A percentile compares a stretch with the other conserved stretches of the same genome.
phyloP scores from a whole-genome alignment of 257 asterid species.

The Coffea eugenioides region DNA sequence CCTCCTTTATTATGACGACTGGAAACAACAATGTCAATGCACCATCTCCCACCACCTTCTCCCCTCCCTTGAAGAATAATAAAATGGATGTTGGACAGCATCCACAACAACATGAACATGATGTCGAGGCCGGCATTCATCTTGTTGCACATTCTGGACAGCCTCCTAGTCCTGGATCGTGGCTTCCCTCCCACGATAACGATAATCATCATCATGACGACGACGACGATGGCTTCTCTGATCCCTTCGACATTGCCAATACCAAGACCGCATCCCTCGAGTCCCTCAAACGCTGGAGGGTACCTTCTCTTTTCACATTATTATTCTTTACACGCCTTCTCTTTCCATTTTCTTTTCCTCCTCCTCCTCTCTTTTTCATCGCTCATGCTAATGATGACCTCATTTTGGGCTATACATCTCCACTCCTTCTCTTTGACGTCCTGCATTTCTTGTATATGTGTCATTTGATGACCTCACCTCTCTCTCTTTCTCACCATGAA shows the following conservation, averaged over 20 bases:
- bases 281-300: conserved; percentile 92
- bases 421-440: no score
- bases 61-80: conserved; percentile 1
- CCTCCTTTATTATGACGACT: conserved; percentile 24
- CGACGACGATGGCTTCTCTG: conserved; percentile 40
- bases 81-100: neutral
- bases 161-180: neutral
- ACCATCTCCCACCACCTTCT: conserved; percentile 8
- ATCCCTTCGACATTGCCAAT: conserved; percentile 79
- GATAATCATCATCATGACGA: neutral
- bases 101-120: conserved; percentile 16
- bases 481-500: no score
- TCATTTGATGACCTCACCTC: neutral
- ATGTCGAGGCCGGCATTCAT: conserved; percentile 43
- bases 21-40: neutral
- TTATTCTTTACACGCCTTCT: neutral
- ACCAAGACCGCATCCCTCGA: conserved; percentile 75
- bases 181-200: conserved; percentile 32
- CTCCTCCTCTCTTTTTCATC: conserved; percentile 2
- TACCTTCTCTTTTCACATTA: conserved; percentile 12
- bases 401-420: no score
- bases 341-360: neutral
- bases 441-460: neutral
- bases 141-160: neutral
- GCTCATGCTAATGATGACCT: neutral